phyloP scores from a whole-genome alignment of 192 early-diverging fungal species.

The Coemansia sp. region DNA sequence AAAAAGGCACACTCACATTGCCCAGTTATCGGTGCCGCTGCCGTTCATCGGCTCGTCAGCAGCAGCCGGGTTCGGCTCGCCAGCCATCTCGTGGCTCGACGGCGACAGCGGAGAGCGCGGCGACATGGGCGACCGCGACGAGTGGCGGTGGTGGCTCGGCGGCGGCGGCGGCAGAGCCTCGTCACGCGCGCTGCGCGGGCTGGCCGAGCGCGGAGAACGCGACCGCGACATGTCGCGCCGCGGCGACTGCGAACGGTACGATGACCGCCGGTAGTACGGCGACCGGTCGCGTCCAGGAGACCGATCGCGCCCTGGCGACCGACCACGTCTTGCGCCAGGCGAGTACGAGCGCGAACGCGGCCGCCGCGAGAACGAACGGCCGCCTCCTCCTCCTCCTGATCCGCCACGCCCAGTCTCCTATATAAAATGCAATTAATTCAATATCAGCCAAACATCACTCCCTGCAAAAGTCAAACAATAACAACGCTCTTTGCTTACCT shows the following conservation, averaged over 20 bases:
- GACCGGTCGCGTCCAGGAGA: constrained; percentile 23
- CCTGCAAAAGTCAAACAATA: too few species aligned
- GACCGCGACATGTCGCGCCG: constrained; percentile 27
- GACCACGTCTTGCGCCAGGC: constrained; percentile 7
- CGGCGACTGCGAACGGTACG: constrained; percentile 27
- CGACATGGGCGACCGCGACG: constrained; percentile 16
- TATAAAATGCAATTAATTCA: too few species aligned
- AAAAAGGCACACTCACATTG: background rate
- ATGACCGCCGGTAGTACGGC: constrained; percentile 3
- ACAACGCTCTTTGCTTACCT: constrained; percentile 45
- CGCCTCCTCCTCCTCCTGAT: constrained; percentile 25
- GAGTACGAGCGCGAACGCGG: constrained; percentile 56
- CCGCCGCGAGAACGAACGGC: constrained; percentile 50
- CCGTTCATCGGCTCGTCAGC: constrained; percentile 12
- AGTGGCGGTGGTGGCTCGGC: constrained; percentile 12
- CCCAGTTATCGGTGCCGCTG: constrained; percentile 38
- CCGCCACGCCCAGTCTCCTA: constrained; percentile 38
- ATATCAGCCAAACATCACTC: background rate
- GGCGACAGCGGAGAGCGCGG: constrained; percentile 48
- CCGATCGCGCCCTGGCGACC: constrained; percentile 19
- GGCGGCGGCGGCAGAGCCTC: constrained; percentile 27
- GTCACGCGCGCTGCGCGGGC: constrained; percentile 18
- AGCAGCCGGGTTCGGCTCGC: constrained; percentile 15
- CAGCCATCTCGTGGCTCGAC: constrained; percentile 28
- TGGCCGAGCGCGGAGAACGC: constrained; percentile 21